Evolutionary conservation across 139 green algal genomes (phyloP).

Genomic region (Chlorella sp.): DNA sequence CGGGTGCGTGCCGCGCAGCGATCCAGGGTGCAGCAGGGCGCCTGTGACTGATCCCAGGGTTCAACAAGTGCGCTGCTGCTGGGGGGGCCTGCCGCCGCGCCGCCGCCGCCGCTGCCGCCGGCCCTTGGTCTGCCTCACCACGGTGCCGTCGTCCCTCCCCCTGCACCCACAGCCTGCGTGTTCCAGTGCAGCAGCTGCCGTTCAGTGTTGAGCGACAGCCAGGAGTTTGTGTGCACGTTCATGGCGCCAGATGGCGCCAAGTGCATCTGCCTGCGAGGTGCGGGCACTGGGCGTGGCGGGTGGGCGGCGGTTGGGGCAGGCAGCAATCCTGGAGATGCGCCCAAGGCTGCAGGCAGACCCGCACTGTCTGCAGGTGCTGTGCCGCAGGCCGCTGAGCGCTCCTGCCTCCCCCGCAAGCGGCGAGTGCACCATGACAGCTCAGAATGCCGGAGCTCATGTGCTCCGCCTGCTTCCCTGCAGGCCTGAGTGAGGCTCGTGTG

Average conservation of each 20-base stretch:
- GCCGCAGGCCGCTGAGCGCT: too few relatives aligned
- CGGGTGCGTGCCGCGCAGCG: neutral
- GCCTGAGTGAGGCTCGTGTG: slow-evolving; percentile 27
- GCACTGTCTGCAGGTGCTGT: too few relatives aligned
- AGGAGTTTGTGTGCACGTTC: slow-evolving; percentile 32
- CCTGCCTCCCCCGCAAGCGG: too few relatives aligned
- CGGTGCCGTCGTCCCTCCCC: neutral
- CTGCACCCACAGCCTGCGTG: slow-evolving; percentile 6
- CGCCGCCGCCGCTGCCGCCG: too few relatives aligned
- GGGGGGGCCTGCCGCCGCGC: too few relatives aligned
- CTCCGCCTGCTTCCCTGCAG: slow-evolving; percentile 2
- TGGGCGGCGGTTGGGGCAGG: neutral
- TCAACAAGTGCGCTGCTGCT: too few relatives aligned
- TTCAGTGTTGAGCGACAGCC: slow-evolving; percentile 38
- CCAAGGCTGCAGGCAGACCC: too few relatives aligned
- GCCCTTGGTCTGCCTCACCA: too few relatives aligned
- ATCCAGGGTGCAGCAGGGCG: too few relatives aligned
- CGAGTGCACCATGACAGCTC: too few relatives aligned
- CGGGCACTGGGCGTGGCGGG: neutral
- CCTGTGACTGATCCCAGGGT: too few relatives aligned
- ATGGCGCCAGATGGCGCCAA: slow-evolving; percentile 15
- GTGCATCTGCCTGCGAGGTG: slow-evolving; percentile 22
- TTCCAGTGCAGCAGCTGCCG: slow-evolving; percentile 40
- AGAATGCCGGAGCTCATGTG: too few relatives aligned
- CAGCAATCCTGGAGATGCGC: neutral